Evolutionary conservation across 805 yeast species (phyloP).

Genomic region (Saccharomyces jurei): DNA sequence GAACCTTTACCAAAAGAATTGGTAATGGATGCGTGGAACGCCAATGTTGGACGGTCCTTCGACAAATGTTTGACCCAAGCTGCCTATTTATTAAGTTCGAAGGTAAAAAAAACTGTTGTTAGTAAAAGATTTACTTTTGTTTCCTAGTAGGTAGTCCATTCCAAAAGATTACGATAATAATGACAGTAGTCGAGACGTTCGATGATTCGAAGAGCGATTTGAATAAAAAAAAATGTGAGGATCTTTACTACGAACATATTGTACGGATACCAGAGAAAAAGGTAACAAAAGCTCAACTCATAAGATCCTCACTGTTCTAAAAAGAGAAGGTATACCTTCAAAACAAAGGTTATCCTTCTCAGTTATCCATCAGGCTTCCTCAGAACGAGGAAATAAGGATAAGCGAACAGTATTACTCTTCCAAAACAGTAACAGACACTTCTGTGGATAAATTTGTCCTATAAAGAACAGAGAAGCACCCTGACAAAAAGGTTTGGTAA

Average conservation of each 20-base stretch:
- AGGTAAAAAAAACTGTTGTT: constrained; percentile 6
- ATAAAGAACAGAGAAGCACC: constrained; percentile 37
- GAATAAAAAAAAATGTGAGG: constrained; percentile 46
- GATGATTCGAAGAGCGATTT: background rate
- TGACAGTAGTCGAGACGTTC: background rate
- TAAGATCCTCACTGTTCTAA: constrained; percentile 45
- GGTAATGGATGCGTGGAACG: constrained; percentile 95
- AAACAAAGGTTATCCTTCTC: constrained; percentile 37
- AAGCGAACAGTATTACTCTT: constrained; percentile 62
- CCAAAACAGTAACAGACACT: constrained; percentile 98
- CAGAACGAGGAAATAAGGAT: constrained; percentile 33
- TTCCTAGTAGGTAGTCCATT: background rate
- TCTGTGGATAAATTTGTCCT: constrained; percentile 35
- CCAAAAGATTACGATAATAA: background rate
- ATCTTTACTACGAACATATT: constrained; percentile 77
- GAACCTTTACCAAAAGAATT: constrained; percentile 98
- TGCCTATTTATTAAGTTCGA: constrained; percentile 48
- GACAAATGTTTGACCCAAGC: constrained; percentile 97
- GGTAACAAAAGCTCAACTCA: constrained; percentile 64
- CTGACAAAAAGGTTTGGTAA: constrained; percentile 86
- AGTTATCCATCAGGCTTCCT: constrained; percentile 26
- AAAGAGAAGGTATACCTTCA: constrained; percentile 36
- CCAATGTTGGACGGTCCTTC: constrained; percentile 85
- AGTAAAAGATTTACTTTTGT: background rate
- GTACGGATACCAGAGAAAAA: constrained; percentile 3